phyloP scores from a whole-genome alignment of 352 stramenopile genomes.

The Pythium rhizo-oryzae region DNA sequence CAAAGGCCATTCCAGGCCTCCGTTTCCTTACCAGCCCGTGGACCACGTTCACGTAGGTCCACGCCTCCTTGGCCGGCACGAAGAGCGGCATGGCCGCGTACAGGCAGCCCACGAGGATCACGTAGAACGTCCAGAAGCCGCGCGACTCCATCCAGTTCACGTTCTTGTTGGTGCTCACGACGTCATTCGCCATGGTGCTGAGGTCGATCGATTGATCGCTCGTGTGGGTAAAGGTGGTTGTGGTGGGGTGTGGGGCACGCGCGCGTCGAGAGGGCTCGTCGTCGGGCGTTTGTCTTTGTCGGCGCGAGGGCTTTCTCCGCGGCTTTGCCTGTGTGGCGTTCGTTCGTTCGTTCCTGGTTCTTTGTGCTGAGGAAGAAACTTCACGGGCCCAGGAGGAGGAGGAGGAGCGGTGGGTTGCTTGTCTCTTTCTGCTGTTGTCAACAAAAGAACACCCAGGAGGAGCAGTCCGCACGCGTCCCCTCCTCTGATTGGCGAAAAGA shows the following conservation, averaged over 20 bases:
- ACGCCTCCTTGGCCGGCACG: constrained; percentile 66
- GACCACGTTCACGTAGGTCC: constrained; percentile 86
- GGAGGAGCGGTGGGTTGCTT: constrained; percentile 13
- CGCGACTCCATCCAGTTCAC: constrained; percentile 91
- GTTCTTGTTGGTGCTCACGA: constrained; percentile 89
- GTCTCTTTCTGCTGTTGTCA: constrained; percentile 21
- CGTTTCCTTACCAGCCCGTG: constrained; percentile 58
- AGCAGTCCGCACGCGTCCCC: background rate
- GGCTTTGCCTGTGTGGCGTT: constrained; percentile 20
- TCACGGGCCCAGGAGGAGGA: constrained; percentile 1
- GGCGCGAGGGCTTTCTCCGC: background rate
- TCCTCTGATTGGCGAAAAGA: constrained; percentile 6
- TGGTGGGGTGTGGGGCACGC: background rate
- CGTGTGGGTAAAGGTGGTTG: constrained; percentile 24
- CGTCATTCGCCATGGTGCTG: constrained; percentile 24
- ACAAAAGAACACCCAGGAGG: constrained; percentile 20
- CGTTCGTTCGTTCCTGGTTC: constrained; percentile 19
- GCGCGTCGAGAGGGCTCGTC: constrained; percentile 2
- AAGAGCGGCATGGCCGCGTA: constrained; percentile 84
- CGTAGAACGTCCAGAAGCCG: constrained; percentile 90
- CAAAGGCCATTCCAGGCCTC: too few species aligned
- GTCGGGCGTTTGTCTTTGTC: background rate
- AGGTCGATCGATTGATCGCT: constrained; percentile 6
- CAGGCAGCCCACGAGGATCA: constrained; percentile 69
- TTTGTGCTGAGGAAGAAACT: constrained; percentile 4